Base-by-base conservation (phyloP, 352 stramenopile genomes). In the Thraustochytrium striatum region DNA sequence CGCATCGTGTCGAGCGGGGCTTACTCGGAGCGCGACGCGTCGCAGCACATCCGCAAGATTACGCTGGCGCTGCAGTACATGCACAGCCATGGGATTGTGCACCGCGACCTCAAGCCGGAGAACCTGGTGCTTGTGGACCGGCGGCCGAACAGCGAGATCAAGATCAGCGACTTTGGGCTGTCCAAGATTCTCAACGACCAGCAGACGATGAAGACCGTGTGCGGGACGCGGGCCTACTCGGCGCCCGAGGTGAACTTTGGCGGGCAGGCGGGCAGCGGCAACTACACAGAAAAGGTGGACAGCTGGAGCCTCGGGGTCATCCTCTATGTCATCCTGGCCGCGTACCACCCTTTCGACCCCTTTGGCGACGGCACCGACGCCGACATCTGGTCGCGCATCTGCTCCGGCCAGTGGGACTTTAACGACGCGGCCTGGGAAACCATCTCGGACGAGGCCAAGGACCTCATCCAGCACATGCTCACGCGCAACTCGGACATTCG, bases 41-140 rank as follows among this genome's bases (percentile, higher is more conserved):
- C 69, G 9, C 30, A 79, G 16, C 52, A 69, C 50, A 61, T 82
- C 5, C 50, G 75, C n/a, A 82, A 83, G 65, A 72, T 82, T 38
- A 50, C 55, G 9, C 30, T 11, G 25, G 75, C 75, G 1, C 44
- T 82, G 21, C 25, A 28, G 1, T 82, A 69, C 7, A 72, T 82
- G 72, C 78, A 82, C 78, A 19, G 30, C 21, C 58, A 75, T 30
- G 90, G 91, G 79, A 91, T 95, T 61, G 92, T 95, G 62, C 91
- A 96, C 83, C 72, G 90, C n/a, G 90, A 95, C 83, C 83, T 95
- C 9, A 95, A 95, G 82, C 89, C 89, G 44, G 88, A 96, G 72
- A 96, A 96, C 80, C 65, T 96, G 65, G 72, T 96, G 7, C 95
- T 96, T 11, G 50, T 61, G 8, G 72, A 82, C 44, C 8, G 21